A percentile compares a stretch with the other conserved stretches of the same genome.
phyloP scores from a whole-genome alignment of 331 rosid genomes.

The Ulmus americana region DNA sequence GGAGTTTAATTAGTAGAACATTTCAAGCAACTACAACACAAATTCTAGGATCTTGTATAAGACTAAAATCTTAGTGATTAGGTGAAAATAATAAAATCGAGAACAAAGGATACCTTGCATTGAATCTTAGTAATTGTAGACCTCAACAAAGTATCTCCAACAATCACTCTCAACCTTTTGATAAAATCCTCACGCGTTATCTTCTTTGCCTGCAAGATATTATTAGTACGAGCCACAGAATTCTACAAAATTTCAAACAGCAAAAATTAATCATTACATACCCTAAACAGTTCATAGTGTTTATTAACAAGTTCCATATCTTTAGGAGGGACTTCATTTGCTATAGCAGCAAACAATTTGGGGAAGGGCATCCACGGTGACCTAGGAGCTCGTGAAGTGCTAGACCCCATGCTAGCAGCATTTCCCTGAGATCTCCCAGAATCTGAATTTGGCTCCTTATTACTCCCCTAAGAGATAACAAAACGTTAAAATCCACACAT shows the following conservation, averaged over 20 bases:
- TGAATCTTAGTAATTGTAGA: constrained; percentile 41
- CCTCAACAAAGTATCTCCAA: constrained; percentile 60
- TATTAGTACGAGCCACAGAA: neutral
- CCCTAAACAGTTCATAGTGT: constrained; percentile 51
- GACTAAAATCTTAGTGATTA: no score
- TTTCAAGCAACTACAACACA: no score
- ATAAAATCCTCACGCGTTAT: constrained; percentile 52
- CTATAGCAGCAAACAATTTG: constrained; percentile 57
- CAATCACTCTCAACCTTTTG: constrained; percentile 51
- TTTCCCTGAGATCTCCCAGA: constrained; percentile 35
- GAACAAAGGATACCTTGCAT: constrained; percentile 33
- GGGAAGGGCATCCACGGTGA: constrained; percentile 87
- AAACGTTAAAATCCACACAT: neutral
- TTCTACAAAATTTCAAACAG: neutral
- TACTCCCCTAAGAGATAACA: constrained; percentile 25
- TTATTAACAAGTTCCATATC: constrained; percentile 38
- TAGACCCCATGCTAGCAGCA: constrained; percentile 33
- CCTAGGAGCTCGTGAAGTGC: constrained; percentile 40
- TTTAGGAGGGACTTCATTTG: constrained; percentile 37
- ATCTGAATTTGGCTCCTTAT: constrained; percentile 23
- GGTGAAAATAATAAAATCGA: neutral
- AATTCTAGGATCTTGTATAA: no score
- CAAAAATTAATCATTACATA: constrained; percentile 20
- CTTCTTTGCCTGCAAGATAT: constrained; percentile 41
- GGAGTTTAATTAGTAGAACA: no score